A percentile compares a stretch with the other conserved stretches of the same genome.
These are phyloP conservation scores for Trichosporon sp. DNA, from an alignment of 1,284 basidiomycete species.

Conservation along the genomic window DNA sequence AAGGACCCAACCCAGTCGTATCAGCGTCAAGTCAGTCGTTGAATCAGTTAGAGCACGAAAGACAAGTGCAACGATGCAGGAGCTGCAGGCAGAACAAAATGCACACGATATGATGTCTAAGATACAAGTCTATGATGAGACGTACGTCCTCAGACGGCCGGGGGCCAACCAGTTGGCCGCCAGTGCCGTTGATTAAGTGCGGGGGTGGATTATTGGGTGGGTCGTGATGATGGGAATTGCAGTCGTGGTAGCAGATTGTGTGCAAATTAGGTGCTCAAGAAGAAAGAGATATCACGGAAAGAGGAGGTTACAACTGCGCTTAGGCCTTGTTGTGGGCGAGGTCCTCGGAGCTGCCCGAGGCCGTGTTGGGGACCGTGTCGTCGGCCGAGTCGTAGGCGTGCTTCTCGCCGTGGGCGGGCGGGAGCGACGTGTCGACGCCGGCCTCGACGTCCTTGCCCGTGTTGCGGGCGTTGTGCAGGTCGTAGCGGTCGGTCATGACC, in stretches of 20 bases:
- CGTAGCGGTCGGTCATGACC: conserved; percentile 45
- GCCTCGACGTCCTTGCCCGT: conserved; percentile 9
- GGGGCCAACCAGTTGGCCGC: not conserved
- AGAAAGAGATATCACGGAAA: not conserved
- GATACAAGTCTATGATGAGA: conserved; percentile 4
- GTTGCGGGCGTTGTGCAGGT: conserved; percentile 45
- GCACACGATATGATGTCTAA: conserved; percentile 6
- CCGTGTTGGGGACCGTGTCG: conserved; percentile 1
- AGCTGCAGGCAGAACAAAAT: conserved; percentile 17
- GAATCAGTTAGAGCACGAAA: too few species aligned
- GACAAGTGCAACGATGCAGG: conserved; percentile 8
- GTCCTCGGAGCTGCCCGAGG: conserved; percentile 6
- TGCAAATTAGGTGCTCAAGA: not conserved
- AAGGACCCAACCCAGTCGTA: too few species aligned
- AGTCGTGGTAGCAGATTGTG: not conserved
- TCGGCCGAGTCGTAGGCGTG: not conserved
- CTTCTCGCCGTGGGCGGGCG: not conserved
- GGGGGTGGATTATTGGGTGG: conserved; percentile 11
- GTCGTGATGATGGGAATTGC: not conserved
- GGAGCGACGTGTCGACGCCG: conserved; percentile 17
- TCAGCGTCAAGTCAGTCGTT: not conserved
- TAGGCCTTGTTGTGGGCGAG: not conserved
- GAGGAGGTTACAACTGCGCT: not conserved
- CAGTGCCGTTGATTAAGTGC: not conserved
- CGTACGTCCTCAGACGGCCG: conserved; percentile 3